Base-by-base conservation (phyloP, 768 basidiomycete genomes). In the Boletus tomentosulus region DNA sequence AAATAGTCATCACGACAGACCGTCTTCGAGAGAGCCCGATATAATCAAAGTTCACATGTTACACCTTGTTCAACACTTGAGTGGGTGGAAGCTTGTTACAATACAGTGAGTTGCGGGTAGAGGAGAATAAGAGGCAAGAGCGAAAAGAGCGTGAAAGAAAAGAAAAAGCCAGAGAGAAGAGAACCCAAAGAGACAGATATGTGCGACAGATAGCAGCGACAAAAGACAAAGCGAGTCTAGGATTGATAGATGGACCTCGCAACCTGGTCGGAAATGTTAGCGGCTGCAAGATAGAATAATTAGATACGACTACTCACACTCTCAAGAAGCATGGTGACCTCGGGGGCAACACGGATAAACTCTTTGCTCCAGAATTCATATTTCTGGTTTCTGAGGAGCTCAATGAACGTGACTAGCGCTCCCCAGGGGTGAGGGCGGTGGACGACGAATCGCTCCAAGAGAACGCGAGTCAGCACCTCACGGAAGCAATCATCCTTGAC, bases 371-470 rank as follows among this genome's bases (percentile, higher is more conserved):
- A 92, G 77, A 93, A 93, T 54, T 90, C 88, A 63, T 92, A 93
- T 72, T 87, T 90, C 52, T 84, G 82, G 70, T 95, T 94, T 58
- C 91, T 86, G 48, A 98, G 84, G 57, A 97, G 74, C 72, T 96
- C 92, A 63, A 96, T 93, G 73, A 97, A 96, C 5, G 93, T 92
- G 60, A 92, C 86, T 61, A 96, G 73, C 27, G 93, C 85, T 54
- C 96, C 95, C 93, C 94, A 98, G 27, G 97, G 95, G 63, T 98
- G 95, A 46, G 97, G 97, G 28, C 93, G 86, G 66, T 92, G 87
- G 33, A 93, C 93, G 55, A 98, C 83, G 74, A 97, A 90, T 34
- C 94, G 84, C 67, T 98, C 96, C 62, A 98, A 77, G 34, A 99
- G 81, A 35, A 97, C 91, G 57, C 87, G 89, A 49, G 93, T 89